Evolutionary conservation across 441 rosid genomes (phyloP).

Genomic region (Pelargonium myrrhifolium): DNA sequence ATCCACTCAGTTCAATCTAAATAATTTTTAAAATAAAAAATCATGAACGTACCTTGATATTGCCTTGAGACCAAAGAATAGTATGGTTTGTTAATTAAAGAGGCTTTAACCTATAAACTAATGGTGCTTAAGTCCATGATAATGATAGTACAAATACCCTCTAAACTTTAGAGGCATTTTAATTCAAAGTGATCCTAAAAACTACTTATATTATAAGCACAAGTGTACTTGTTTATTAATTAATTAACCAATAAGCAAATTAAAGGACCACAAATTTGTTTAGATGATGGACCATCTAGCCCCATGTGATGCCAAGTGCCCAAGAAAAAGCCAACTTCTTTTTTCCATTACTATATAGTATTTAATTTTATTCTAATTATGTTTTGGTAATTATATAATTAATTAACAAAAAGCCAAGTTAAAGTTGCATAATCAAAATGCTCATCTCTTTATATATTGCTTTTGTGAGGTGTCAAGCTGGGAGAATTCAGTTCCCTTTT

Average conservation of each 20-base stretch:
- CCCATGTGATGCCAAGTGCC: conserved; percentile 20
- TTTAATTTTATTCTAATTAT: background rate
- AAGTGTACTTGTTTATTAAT: background rate
- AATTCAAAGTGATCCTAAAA: background rate
- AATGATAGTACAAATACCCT: background rate
- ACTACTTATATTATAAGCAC: background rate
- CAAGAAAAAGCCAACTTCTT: conserved; percentile 14
- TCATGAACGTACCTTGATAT: too few species aligned
- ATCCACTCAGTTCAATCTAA: too few species aligned
- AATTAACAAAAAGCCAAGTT: background rate
- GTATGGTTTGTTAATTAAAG: background rate
- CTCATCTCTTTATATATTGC: background rate
- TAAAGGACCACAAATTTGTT: conserved; percentile 8
- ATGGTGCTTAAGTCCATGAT: background rate
- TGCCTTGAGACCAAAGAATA: too few species aligned
- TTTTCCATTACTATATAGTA: conserved; percentile 1
- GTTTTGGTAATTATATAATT: background rate
- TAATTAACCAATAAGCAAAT: background rate
- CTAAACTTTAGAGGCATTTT: background rate
- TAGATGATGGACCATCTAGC: conserved; percentile 12
- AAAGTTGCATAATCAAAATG: conserved; percentile 1
- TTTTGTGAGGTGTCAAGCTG: conserved; percentile 3
- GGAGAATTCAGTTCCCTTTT: conserved; percentile 1
- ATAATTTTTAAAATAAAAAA: too few species aligned
- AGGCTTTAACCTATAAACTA: background rate